Evolutionary conservation across 2,329 filamentous ascomycete species (phyloP).

Genomic region (Ramichloridium luteum): DNA sequence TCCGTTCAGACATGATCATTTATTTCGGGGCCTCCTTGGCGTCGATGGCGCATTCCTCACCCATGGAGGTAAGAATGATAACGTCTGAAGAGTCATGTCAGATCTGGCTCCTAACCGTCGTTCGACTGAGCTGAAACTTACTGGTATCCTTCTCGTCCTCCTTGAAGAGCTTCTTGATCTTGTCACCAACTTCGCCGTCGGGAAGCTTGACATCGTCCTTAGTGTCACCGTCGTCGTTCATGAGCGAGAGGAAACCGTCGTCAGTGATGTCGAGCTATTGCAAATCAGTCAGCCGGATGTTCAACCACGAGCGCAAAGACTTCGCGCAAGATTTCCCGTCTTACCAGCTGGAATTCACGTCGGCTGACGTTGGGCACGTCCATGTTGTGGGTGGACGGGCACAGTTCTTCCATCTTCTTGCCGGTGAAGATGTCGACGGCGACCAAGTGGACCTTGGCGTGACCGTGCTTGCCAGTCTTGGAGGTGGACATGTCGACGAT

Average conservation of each 20-base stretch:
- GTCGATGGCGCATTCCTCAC: slow-evolving; percentile 83
- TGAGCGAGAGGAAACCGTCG: slow-evolving; percentile 88
- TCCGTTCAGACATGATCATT: too few species aligned
- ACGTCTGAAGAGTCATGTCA: slow-evolving; percentile 49
- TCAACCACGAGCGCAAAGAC: too few species aligned
- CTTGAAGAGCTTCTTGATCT: slow-evolving; percentile 69
- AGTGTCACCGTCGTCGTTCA: slow-evolving; percentile 71
- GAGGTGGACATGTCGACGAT: slow-evolving; percentile 99
- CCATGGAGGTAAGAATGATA: slow-evolving; percentile 89
- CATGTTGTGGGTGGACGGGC: slow-evolving; percentile 94
- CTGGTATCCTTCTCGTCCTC: slow-evolving; percentile 85
- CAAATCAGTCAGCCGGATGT: slow-evolving; percentile 11
- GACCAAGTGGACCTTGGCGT: slow-evolving; percentile 99
- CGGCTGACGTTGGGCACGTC: slow-evolving; percentile 90
- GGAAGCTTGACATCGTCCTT: slow-evolving; percentile 95
- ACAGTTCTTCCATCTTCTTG: slow-evolving; percentile 99
- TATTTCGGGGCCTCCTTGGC: slow-evolving; percentile 76
- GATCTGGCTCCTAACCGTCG: slow-evolving; percentile 3
- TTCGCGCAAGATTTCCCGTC: slow-evolving; percentile 32
- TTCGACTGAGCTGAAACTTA: slow-evolving; percentile 45
- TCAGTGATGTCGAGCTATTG: slow-evolving; percentile 81
- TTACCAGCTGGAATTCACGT: slow-evolving; percentile 86
- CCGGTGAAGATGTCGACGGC: slow-evolving; percentile 97
- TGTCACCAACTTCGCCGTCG: slow-evolving; percentile 76
- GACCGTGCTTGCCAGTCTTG: slow-evolving; percentile 99